Conservation (phyloP, 345 rosid genomes). For the Laguncularia racemosa region DNA sequence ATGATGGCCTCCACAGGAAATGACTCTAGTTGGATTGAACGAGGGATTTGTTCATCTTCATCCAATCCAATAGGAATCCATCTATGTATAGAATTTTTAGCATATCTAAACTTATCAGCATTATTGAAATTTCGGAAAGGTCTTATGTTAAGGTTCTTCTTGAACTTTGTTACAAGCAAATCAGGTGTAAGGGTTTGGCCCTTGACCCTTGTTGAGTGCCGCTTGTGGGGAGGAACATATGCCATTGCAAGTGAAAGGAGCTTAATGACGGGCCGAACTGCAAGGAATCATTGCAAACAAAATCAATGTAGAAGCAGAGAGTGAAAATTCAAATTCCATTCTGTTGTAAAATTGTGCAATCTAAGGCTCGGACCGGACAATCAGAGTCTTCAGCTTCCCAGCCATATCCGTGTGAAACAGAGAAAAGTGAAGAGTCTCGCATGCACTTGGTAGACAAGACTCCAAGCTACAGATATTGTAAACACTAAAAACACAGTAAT, state of each 20-base stretch:
- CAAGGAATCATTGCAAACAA: no score
- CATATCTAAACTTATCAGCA: slow-evolving; percentile 10
- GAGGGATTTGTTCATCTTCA: slow-evolving; percentile 10
- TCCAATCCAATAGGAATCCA: slow-evolving; percentile 18
- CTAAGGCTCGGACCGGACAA: no score
- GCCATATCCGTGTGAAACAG: no score
- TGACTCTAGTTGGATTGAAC: slow-evolving; percentile 13
- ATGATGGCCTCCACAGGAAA: neutral
- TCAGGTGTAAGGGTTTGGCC: slow-evolving; percentile 13
- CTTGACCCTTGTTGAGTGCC: slow-evolving; percentile 5
- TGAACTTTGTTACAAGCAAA: neutral
- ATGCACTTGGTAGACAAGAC: no score
- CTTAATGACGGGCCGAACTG: neutral
- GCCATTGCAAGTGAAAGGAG: slow-evolving; percentile 6
- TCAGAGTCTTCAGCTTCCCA: no score
- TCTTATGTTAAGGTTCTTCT: slow-evolving; percentile 8
- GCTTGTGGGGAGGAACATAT: slow-evolving; percentile 27
- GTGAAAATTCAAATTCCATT: no score
- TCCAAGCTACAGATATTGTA: no score
- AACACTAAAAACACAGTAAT: no score
- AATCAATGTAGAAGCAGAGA: no score
- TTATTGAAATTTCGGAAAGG: neutral
- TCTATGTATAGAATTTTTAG: slow-evolving; percentile 11
- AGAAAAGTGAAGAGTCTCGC: no score
- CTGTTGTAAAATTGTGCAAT: no score